Percentiles rank a stretch among this genome's conserved stretches.
Conservation (phyloP, 1,139 yeast genomes). For the Lodderomyces theae region DNA sequence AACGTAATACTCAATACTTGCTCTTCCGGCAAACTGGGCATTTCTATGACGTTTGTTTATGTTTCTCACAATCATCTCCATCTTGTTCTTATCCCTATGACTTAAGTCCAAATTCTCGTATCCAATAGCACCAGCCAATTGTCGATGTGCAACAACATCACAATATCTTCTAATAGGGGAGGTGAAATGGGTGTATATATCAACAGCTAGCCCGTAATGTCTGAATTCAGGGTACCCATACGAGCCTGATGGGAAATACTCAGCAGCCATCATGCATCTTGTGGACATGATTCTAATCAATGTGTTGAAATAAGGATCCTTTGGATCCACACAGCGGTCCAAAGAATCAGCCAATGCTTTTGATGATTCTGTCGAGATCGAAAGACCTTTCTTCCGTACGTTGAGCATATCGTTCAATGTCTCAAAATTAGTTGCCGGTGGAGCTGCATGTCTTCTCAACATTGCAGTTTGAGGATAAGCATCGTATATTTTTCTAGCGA, state of each 20-base stretch:
- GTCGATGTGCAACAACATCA: constrained; percentile 96
- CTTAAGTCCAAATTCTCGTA: constrained; percentile 80
- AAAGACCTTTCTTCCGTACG: constrained; percentile 71
- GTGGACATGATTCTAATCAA: constrained; percentile 95
- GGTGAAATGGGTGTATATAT: constrained; percentile 96
- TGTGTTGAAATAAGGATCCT: constrained; percentile 91
- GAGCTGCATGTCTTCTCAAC: constrained; percentile 95
- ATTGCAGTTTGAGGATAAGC: constrained; percentile 97
- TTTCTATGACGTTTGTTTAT: constrained; percentile 94
- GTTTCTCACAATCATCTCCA: constrained; percentile 86
- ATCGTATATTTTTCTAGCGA: constrained; percentile 87
- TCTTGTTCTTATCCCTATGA: constrained; percentile 84
- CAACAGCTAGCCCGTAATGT: constrained; percentile 97
- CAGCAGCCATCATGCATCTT: constrained; percentile 99
- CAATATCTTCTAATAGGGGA: constrained; percentile 98
- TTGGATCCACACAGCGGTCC: constrained; percentile 78
- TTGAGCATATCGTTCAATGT: constrained; percentile 82
- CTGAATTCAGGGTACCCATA: constrained; percentile 90
- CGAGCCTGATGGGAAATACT: constrained; percentile 92
- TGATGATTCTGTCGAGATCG: constrained; percentile 79
- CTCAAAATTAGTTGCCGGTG: constrained; percentile 93
- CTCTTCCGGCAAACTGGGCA: constrained; percentile 98
- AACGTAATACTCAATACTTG: constrained; percentile 94
- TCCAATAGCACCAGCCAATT: constrained; percentile 94
- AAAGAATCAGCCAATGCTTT: constrained; percentile 91